A percentile compares a stretch with the other conserved stretches of the same genome.
These are phyloP conservation scores for Epichloe gansuensis DNA, from an alignment of 2,329 filamentous ascomycete genomes.

Conservation along the genomic window DNA sequence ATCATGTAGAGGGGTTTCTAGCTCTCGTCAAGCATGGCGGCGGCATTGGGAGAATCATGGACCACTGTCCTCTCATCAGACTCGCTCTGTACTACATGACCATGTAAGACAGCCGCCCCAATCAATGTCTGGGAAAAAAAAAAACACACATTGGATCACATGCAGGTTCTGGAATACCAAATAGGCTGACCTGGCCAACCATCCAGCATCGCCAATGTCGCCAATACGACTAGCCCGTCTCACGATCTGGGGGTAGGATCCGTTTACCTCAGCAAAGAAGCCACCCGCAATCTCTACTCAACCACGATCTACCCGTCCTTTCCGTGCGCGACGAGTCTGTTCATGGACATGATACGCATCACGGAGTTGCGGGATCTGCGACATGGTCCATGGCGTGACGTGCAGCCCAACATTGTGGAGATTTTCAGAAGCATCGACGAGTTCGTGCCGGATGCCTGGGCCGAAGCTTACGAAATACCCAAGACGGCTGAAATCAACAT, in stretches of 20 bases:
- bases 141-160: background rate
- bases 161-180: background rate
- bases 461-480: background rate
- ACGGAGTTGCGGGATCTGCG: background rate
- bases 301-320: background rate
- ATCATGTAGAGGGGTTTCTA: background rate
- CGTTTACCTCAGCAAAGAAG: background rate
- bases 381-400: background rate
- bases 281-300: background rate
- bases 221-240: background rate
- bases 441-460: background rate
- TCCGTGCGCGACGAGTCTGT: background rate
- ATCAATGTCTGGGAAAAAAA: background rate
- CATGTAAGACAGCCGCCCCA: background rate
- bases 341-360: background rate
- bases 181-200: background rate
- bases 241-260: background rate
- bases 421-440: background rate
- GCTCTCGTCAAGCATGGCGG: background rate
- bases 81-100: background rate
- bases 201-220: background rate
- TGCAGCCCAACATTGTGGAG: background rate
- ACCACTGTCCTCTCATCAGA: background rate
- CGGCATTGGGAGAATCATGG: background rate
- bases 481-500: background rate